Evolutionary conservation across 306 rosid species (phyloP).

Genomic region (Dryas alaskensis): DNA sequence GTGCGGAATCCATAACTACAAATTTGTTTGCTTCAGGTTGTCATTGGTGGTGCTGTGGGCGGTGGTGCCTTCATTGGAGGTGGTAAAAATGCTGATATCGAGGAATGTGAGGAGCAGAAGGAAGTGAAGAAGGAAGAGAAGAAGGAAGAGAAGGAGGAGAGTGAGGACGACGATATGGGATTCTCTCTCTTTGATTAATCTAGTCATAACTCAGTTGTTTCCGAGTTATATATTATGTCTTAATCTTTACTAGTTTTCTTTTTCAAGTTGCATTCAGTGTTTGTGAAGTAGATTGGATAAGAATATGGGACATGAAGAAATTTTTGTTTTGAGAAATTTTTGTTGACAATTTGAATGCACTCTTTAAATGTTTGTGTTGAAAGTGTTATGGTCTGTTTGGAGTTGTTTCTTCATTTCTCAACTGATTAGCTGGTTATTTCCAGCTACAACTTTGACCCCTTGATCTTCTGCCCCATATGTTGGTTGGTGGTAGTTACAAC

Average conservation of each 20-base stretch:
- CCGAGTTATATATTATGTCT: slow-evolving; percentile 2
- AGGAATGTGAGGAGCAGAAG: too few species aligned
- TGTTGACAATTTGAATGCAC: background rate
- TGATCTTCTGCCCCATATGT: background rate
- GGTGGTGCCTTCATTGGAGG: slow-evolving; percentile 49
- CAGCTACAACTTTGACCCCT: background rate
- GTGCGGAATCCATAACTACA: background rate
- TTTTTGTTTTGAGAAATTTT: slow-evolving; percentile 16
- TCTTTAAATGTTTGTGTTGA: background rate
- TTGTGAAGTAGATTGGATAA: slow-evolving; percentile 32
- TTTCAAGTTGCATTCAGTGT: slow-evolving; percentile 14
- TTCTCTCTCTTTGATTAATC: slow-evolving; percentile 81
- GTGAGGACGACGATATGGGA: slow-evolving; percentile 71
- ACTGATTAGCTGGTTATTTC: background rate
- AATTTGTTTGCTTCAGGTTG: slow-evolving; percentile 44
- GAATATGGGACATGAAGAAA: slow-evolving; percentile 19
- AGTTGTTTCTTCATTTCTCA: background rate
- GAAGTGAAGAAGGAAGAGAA: slow-evolving; percentile 33
- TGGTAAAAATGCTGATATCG: background rate
- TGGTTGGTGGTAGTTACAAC: too few species aligned
- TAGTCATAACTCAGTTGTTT: background rate
- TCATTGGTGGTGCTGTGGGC: slow-evolving; percentile 51
- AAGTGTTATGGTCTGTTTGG: background rate
- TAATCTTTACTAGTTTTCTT: slow-evolving; percentile 15
- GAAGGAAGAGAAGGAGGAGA: slow-evolving; percentile 68